Evolutionary conservation across 2,329 filamentous ascomycete species (phyloP).

Genomic region (Arthrinium phaeospermum): DNA sequence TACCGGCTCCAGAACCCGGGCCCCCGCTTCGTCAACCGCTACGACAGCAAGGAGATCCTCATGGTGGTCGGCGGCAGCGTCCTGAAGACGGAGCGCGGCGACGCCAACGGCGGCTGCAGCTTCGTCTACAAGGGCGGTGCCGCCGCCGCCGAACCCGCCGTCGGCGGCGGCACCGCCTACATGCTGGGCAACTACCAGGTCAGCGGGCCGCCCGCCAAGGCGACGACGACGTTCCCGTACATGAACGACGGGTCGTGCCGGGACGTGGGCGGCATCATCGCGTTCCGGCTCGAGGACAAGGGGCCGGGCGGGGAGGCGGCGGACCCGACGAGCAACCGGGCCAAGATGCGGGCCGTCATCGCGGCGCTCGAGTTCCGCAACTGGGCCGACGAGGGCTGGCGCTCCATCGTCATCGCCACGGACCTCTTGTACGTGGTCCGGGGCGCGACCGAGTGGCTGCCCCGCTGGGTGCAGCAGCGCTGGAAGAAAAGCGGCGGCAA

Average conservation of each 20-base stretch:
- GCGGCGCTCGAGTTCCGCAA: conserved; percentile 50
- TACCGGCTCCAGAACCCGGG: conserved; percentile 29
- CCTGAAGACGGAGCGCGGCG: conserved; percentile 44
- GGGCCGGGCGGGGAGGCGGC: conserved; percentile 46
- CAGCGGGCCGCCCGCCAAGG: not conserved
- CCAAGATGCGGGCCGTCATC: conserved; percentile 60
- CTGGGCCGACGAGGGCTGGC: conserved; percentile 50
- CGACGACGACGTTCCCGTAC: conserved; percentile 17
- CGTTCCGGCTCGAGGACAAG: conserved; percentile 46
- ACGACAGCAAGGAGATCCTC: conserved; percentile 40
- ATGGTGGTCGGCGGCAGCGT: conserved; percentile 55
- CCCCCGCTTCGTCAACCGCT: conserved; percentile 41
- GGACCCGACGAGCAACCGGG: conserved; percentile 56
- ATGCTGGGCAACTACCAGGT: conserved; percentile 21
- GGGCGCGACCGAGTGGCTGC: conserved; percentile 50
- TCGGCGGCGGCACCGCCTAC: not conserved
- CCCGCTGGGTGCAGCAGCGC: conserved; percentile 48
- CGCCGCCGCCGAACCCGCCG: not conserved
- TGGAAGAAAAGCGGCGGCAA: conserved; percentile 46
- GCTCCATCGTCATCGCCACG: conserved; percentile 55
- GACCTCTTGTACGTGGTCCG: conserved; percentile 58
- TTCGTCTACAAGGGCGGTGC: conserved; percentile 37
- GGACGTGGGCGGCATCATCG: conserved; percentile 27
- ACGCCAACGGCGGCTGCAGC: conserved; percentile 48
- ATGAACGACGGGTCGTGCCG: conserved; percentile 18